Evolutionary conservation across 768 basidiomycete genomes (phyloP).

Genomic region (Hygrophoropsis aurantiaca): DNA sequence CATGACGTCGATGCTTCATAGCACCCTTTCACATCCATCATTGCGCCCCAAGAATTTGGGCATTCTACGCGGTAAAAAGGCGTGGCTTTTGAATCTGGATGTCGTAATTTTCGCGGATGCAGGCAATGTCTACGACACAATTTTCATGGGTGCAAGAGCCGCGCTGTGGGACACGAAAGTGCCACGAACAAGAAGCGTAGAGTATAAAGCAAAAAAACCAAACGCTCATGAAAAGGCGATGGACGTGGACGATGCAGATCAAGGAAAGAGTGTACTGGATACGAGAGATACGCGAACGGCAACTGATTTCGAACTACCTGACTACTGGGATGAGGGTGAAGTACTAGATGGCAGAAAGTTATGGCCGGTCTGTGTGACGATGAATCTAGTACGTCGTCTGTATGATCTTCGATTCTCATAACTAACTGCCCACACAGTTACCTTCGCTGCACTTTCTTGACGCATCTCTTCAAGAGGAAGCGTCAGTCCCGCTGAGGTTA

Average conservation of each 20-base stretch:
- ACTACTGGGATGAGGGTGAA: conserved; percentile 87
- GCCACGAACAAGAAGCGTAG: conserved; percentile 68
- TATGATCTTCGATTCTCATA: not conserved
- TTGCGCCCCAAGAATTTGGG: conserved; percentile 64
- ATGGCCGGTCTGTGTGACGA: conserved; percentile 77
- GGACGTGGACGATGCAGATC: conserved; percentile 47
- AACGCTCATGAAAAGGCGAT: conserved; percentile 35
- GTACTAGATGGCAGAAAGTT: conserved; percentile 55
- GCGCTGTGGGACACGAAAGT: conserved; percentile 83
- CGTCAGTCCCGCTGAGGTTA: conserved; percentile 59
- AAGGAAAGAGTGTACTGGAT: conserved; percentile 53
- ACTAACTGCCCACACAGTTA: conserved; percentile 37
- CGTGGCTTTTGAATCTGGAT: conserved; percentile 79
- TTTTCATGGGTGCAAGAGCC: conserved; percentile 77
- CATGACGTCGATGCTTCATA: conserved; percentile 59
- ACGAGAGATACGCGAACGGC: conserved; percentile 49
- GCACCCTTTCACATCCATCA: conserved; percentile 65
- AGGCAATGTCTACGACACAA: conserved; percentile 74
- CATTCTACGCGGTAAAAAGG: conserved; percentile 59
- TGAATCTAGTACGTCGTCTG: conserved; percentile 63
- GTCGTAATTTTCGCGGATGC: conserved; percentile 70
- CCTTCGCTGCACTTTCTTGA: conserved; percentile 70
- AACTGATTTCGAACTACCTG: conserved; percentile 82
- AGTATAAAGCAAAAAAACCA: conserved; percentile 53
- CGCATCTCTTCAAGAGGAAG: conserved; percentile 70